Percentiles rank a stretch among this genome's conserved stretches.
phyloP scores from a whole-genome alignment of 805 yeast species.

The Wickerhamomyces ciferrii region DNA sequence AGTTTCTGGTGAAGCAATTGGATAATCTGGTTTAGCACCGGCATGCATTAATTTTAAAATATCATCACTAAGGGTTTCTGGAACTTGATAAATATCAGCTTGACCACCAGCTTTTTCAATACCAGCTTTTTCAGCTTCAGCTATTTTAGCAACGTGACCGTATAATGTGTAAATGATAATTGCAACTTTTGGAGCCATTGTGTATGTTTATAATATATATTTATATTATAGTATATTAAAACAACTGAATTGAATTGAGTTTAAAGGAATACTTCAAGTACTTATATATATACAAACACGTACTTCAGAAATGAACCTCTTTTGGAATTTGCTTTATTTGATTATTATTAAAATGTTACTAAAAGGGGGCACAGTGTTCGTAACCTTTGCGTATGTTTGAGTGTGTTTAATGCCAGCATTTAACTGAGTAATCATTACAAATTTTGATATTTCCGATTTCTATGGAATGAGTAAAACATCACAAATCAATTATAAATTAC shows the following conservation, averaged over 20 bases:
- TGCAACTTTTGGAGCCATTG: slow-evolving; percentile 42
- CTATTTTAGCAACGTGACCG: slow-evolving; percentile 66
- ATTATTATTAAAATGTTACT: neutral
- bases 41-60: slow-evolving; percentile 58
- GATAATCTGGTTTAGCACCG: slow-evolving; percentile 46
- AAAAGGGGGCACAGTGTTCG: neutral
- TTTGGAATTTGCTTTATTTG: no score
- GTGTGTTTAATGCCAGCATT: no score
- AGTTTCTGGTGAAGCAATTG: slow-evolving; percentile 48
- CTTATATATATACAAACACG: no score
- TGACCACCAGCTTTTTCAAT: slow-evolving; percentile 59
- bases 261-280: no score
- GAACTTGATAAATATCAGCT: slow-evolving; percentile 69
- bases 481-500: no score
- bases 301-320: no score
- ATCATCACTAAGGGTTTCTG: slow-evolving; percentile 66
- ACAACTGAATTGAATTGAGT: no score
- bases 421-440: neutral
- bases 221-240: neutral
- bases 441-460: no score
- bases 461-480: no score
- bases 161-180: slow-evolving; percentile 74
- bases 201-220: slow-evolving; percentile 1
- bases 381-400: neutral
- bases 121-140: slow-evolving; percentile 61